Conservation (phyloP, 176 grass and related monocot genomes). For the Avena insularis region DNA sequence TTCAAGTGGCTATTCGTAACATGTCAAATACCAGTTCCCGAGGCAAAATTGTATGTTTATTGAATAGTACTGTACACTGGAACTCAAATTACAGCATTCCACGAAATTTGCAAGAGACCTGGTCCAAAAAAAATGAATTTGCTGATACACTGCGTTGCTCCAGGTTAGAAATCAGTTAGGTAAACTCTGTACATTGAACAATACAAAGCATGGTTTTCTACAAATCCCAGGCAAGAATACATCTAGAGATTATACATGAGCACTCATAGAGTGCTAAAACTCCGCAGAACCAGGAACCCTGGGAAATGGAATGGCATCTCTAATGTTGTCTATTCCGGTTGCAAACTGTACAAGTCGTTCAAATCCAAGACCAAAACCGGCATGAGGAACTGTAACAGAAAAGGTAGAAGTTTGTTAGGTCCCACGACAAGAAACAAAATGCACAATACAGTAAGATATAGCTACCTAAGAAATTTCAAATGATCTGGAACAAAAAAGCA, state of each 20-base stretch:
- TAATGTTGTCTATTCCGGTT: conserved; percentile 95
- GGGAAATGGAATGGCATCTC: conserved; percentile 95
- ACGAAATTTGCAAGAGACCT: background rate
- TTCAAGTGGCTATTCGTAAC: background rate
- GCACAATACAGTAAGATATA: conserved; percentile 13
- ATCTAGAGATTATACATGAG: conserved; percentile 23
- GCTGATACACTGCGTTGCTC: background rate
- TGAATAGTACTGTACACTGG: conserved; percentile 13
- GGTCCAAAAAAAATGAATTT: background rate
- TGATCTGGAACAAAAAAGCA: background rate
- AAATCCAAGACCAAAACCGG: conserved; percentile 97
- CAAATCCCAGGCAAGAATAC: conserved; percentile 40
- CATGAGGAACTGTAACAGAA: conserved; percentile 78
- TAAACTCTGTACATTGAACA: conserved; percentile 45
- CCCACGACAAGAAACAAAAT: background rate
- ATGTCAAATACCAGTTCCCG: background rate
- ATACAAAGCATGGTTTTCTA: conserved; percentile 23
- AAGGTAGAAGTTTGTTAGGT: conserved; percentile 21
- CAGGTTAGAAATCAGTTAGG: background rate
- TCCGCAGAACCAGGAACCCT: conserved; percentile 84
- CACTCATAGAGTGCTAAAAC: conserved; percentile 54
- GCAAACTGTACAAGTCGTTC: conserved; percentile 97
- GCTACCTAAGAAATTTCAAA: conserved; percentile 23
- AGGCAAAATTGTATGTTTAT: conserved; percentile 17
- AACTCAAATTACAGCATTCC: background rate